Base-by-base conservation (phyloP, 1,284 basidiomycete genomes). In the Ganoderma lingzhi region DNA sequence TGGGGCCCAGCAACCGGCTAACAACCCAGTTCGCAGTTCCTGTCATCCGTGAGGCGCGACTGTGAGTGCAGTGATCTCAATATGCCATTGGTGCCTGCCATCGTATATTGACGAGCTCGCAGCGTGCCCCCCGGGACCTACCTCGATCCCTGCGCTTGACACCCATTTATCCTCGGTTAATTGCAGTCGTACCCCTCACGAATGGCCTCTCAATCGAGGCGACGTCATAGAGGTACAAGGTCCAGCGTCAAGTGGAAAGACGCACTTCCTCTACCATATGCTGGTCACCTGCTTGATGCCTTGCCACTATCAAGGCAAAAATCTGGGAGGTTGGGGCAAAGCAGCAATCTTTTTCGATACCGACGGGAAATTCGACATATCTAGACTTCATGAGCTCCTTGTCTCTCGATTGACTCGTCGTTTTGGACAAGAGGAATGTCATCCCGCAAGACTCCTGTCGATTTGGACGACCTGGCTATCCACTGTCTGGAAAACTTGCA, bases 181-280 rank as follows among this genome's bases (percentile, higher is more conserved):
- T 39, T 19, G 44, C 6, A 69, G 59, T 55, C 69, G 60, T 17
- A 62, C 66, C 71, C 64, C 75, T 64, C 73, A 72, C 35, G 69
- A 68, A 56, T 73, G 72, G 71, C 80, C 81, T 35, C 79, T 87
- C 42, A 79, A 80, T 51, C 80, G 81, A 30, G 89, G 90, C 39
- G 88, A 93, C 78, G 84, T 93, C 55, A 79, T 95, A 74, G 91
- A 93, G 78, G 84, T 96, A 48, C 91, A 94, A 79, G 94, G 93
- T 1, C 85, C 90, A 5, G 82, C 93, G 2, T 85, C 85, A 28
- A 88, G 89, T 19, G 94, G 93, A 45, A 96, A 95, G 79, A 90
- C 91, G 1, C 90, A 92, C 70, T 79, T 95, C 12, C 79, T 93
- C 32, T 91, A 92, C 77, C 85, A 88, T 75, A 79, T 93, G 66